These are phyloP conservation scores for Athelia sp. DNA, from an alignment of 1,284 basidiomycete genomes.

Conservation along the genomic window DNA sequence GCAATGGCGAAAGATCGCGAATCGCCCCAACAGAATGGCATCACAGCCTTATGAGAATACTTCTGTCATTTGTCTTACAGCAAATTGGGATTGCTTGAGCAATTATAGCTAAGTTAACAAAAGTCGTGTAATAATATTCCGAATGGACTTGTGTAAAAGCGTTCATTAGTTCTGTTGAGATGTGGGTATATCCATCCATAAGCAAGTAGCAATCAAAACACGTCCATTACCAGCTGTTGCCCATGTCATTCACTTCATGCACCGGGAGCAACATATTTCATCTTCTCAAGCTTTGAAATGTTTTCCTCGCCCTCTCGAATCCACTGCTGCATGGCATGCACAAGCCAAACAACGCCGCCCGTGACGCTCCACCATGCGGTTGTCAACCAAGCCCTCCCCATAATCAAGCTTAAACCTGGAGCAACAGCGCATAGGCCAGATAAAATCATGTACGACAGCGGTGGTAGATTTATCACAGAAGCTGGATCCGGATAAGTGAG, in stretches of 20 bases:
- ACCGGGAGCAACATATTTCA: not conserved
- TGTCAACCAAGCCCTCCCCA: not conserved
- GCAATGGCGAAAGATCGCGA: too few species aligned
- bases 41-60: too few species aligned
- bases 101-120: too few species aligned
- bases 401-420: not conserved
- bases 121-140: too few species aligned
- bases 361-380: not conserved
- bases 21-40: too few species aligned
- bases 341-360: not conserved
- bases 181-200: too few species aligned
- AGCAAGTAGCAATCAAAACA: too few species aligned
- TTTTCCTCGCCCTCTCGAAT: not conserved
- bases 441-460: not conserved
- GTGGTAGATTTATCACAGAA: not conserved
- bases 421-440: not conserved
- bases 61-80: too few species aligned
- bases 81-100: too few species aligned
- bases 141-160: too few species aligned
- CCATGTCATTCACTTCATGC: not conserved
- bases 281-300: not conserved
- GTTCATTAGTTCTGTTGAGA: too few species aligned
- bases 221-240: too few species aligned
- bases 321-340: not conserved
- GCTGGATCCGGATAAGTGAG: not conserved